Evolutionary conservation across 768 basidiomycete species (phyloP).

Genomic region (Botryobasidium botryosum): DNA sequence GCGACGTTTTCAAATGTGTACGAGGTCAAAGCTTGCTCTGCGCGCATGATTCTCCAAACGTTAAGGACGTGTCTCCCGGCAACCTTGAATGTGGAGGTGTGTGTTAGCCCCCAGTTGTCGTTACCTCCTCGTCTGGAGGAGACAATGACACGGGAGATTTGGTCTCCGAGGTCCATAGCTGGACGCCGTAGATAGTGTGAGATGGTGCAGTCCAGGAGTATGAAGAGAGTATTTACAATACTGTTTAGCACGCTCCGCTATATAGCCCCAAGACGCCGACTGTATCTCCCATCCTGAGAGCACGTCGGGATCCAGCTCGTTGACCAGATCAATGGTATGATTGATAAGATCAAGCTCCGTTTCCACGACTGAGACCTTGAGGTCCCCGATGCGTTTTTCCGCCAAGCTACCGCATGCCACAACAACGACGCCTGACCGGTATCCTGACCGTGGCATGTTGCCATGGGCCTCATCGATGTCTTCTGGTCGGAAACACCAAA

Average conservation of each 20-base stretch:
- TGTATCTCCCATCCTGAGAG: conserved; percentile 88
- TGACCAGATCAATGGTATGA: conserved; percentile 48
- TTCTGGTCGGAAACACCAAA: conserved; percentile 65
- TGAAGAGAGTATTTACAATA: conserved; percentile 30
- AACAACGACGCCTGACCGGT: too few species aligned
- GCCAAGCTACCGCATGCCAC: conserved; percentile 23
- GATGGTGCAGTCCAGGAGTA: neutral
- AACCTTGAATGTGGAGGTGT: conserved; percentile 69
- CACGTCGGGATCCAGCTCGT: conserved; percentile 78
- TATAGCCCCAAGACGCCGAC: conserved; percentile 76
- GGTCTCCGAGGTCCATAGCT: conserved; percentile 60
- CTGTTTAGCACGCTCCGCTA: conserved; percentile 41
- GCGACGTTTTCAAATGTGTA: conserved; percentile 86
- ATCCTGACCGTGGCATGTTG: too few species aligned
- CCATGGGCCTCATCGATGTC: too few species aligned
- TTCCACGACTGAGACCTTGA: conserved; percentile 34
- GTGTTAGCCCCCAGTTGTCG: conserved; percentile 55
- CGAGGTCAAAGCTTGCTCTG: conserved; percentile 55
- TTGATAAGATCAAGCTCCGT: conserved; percentile 74
- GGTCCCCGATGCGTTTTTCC: conserved; percentile 27
- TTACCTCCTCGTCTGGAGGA: conserved; percentile 20
- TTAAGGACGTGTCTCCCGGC: conserved; percentile 84
- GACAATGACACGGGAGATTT: conserved; percentile 60
- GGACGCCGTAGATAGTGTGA: neutral
- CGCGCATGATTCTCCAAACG: conserved; percentile 80